Conservation (phyloP, 768 basidiomycete species). For the Tubosaeta sp. region DNA sequence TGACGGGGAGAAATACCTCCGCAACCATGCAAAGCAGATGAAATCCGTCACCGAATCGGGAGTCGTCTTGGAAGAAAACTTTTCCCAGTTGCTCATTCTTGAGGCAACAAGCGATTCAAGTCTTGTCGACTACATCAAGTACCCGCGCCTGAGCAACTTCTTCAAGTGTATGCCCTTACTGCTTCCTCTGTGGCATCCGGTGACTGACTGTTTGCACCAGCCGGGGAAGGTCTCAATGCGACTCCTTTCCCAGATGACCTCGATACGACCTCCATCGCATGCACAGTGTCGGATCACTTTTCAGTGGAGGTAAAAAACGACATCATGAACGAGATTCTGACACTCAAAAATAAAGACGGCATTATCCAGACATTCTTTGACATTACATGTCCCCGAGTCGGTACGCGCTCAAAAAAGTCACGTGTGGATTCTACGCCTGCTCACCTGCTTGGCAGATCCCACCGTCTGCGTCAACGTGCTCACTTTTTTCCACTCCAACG, state of each 20-base stretch:
- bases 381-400: constrained; percentile 15
- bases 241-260: constrained; percentile 12
- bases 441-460: constrained; percentile 14
- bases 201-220: too few relatives aligned
- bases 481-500: constrained; percentile 19
- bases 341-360: constrained; percentile 12
- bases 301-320: not conserved
- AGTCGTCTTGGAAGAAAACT: constrained; percentile 17
- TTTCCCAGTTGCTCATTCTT: constrained; percentile 18
- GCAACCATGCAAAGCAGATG: constrained; percentile 10
- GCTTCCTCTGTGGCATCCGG: too few relatives aligned
- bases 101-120: constrained; percentile 11
- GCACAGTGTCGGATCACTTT: constrained; percentile 13
- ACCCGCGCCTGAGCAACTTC: constrained; percentile 17
- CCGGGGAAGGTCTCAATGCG: constrained; percentile 6
- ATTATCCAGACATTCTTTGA: constrained; percentile 20
- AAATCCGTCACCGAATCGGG: constrained; percentile 16
- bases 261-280: constrained; percentile 18
- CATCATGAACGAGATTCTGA: constrained; percentile 21
- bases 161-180: constrained; percentile 19
- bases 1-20: constrained; percentile 1
- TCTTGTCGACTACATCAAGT: constrained; percentile 17
- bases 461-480: constrained; percentile 17
- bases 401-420: not conserved
- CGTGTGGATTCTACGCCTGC: not conserved